Conservation (phyloP, 2,329 filamentous ascomycete genomes). For the Cephalotrichum gorgonifer region DNA sequence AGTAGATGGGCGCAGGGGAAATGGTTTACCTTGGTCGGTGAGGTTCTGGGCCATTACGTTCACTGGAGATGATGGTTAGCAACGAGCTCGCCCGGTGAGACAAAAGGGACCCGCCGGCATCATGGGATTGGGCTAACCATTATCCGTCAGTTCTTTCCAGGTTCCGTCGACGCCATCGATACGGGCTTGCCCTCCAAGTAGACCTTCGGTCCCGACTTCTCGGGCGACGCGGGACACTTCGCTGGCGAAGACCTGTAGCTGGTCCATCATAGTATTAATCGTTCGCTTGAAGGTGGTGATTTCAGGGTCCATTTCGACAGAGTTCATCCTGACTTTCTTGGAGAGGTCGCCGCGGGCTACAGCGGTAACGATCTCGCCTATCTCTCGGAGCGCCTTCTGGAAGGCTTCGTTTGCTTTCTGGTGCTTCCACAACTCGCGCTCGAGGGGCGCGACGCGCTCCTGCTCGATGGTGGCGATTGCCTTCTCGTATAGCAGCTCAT, state of each 20-base stretch:
- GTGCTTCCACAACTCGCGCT: constrained; percentile 91
- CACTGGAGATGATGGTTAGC: constrained; percentile 31
- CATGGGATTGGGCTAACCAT: constrained; percentile 36
- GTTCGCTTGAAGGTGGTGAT: constrained; percentile 97
- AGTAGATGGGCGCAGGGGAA: neutral
- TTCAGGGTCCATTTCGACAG: constrained; percentile 94
- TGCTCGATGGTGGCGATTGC: constrained; percentile 75
- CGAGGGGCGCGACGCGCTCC: constrained; percentile 77
- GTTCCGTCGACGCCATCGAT: constrained; percentile 92
- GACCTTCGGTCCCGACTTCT: constrained; percentile 92
- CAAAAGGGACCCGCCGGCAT: neutral
- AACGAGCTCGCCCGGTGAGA: neutral
- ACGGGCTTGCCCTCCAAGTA: constrained; percentile 85
- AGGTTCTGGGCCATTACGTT: constrained; percentile 79
- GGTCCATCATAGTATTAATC: constrained; percentile 99
- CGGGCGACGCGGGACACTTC: constrained; percentile 91
- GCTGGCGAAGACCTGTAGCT: constrained; percentile 90
- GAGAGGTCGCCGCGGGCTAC: constrained; percentile 92
- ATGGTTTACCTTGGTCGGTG: constrained; percentile 56
- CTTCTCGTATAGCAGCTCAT: constrained; percentile 75
- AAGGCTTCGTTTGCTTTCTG: constrained; percentile 98
- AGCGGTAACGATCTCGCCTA: constrained; percentile 93
- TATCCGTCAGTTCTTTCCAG: constrained; percentile 93
- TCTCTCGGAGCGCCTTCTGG: constrained; percentile 92
- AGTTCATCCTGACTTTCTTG: constrained; percentile 93